phyloP scores from a whole-genome alignment of 140 eudicot genomes.

The Senecio squalidus region DNA sequence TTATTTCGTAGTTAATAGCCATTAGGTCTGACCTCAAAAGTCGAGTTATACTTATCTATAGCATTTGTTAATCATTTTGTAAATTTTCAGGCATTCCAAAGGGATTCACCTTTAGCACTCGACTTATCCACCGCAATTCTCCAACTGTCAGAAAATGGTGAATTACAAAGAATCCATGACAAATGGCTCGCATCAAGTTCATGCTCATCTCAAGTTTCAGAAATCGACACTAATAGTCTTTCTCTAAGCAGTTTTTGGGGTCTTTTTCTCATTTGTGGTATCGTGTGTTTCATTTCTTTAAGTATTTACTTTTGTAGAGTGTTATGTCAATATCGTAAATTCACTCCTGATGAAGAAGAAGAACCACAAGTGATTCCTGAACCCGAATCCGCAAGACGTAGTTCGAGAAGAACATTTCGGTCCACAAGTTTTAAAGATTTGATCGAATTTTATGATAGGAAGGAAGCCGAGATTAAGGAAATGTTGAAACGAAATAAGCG shows the following conservation, averaged over 20 bases:
- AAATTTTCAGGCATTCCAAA: slow-evolving; percentile 68
- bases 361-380: slow-evolving; percentile 33
- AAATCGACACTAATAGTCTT: slow-evolving; percentile 44
- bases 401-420: slow-evolving; percentile 25
- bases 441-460: slow-evolving; percentile 61
- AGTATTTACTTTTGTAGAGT: slow-evolving; percentile 49
- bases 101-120: slow-evolving; percentile 95
- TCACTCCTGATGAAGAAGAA: slow-evolving; percentile 42
- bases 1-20: not conserved
- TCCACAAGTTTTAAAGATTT: slow-evolving; percentile 61
- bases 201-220: slow-evolving; percentile 38
- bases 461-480: slow-evolving; percentile 71
- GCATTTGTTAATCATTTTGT: not conserved
- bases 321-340: slow-evolving; percentile 58
- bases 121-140: slow-evolving; percentile 91
- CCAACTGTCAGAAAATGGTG: slow-evolving; percentile 89
- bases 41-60: not conserved
- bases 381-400: slow-evolving; percentile 34
- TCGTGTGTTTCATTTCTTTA: slow-evolving; percentile 63
- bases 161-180: slow-evolving; percentile 86
- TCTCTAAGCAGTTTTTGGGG: slow-evolving; percentile 96
- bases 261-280: slow-evolving; percentile 78
- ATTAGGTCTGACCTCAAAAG: not conserved
- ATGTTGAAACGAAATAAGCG: slow-evolving; percentile 37
- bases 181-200: slow-evolving; percentile 57